These are phyloP conservation scores for Sugiyamaella qingdaonensis DNA, from an alignment of 805 yeast species.

Conservation along the genomic window DNA sequence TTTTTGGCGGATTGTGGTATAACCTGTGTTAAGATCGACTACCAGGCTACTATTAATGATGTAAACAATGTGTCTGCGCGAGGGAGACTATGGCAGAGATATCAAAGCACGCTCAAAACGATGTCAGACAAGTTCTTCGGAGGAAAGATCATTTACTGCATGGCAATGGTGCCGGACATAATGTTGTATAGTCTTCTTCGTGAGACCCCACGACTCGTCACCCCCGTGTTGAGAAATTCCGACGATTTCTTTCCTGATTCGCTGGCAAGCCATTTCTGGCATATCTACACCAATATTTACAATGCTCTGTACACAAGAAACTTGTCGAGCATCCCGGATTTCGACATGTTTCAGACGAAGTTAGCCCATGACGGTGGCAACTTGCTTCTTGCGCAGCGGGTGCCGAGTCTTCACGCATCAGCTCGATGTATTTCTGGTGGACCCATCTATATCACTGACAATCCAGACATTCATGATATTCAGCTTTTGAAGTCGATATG, in stretches of 20 bases:
- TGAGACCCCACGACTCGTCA: constrained; percentile 4
- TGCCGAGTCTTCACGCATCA: constrained; percentile 28
- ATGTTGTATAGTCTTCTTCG: constrained; percentile 13
- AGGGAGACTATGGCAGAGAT: constrained; percentile 18
- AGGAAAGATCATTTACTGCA: constrained; percentile 27
- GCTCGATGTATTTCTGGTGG: constrained; percentile 31
- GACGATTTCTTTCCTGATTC: constrained; percentile 32
- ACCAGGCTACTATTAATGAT: constrained; percentile 27
- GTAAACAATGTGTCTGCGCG: constrained; percentile 14
- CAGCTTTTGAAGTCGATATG: constrained; percentile 16
- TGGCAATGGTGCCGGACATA: constrained; percentile 28
- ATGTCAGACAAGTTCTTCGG: constrained; percentile 22
- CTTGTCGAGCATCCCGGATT: constrained; percentile 26
- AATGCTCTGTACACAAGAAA: constrained; percentile 24
- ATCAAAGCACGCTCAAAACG: constrained; percentile 26
- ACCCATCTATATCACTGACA: constrained; percentile 30
- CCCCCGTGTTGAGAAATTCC: constrained; percentile 28
- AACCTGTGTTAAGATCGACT: constrained; percentile 29
- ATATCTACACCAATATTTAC: constrained; percentile 27
- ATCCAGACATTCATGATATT: constrained; percentile 22
- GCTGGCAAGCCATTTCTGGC: constrained; percentile 29
- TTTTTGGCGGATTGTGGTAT: constrained; percentile 25
- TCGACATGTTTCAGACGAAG: constrained; percentile 31
- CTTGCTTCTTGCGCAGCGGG: neutral
- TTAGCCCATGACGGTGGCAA: constrained; percentile 12